Percentiles rank a stretch among this genome's conserved stretches.
phyloP scores from a whole-genome alignment of 1,284 basidiomycete species.

The Taiwanofungus camphoratus region DNA sequence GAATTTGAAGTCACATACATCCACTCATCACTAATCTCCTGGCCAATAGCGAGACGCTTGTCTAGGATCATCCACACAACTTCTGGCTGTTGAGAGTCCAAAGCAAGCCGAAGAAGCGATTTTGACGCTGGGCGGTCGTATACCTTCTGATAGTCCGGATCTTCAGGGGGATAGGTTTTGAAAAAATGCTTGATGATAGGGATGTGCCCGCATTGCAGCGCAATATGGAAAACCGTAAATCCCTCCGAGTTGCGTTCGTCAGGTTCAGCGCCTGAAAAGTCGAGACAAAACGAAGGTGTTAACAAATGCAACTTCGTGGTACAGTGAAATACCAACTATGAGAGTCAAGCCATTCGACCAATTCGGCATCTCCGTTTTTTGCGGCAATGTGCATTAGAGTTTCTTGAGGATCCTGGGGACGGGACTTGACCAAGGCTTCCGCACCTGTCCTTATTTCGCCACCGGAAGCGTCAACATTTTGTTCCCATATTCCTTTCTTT shows the following conservation, averaged over 20 bases:
- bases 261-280: constrained; percentile 52
- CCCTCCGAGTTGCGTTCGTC: constrained; percentile 58
- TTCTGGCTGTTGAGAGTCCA: constrained; percentile 54
- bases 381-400: constrained; percentile 66
- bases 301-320: neutral
- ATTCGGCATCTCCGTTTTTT: constrained; percentile 43
- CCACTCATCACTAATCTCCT: constrained; percentile 48
- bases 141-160: constrained; percentile 41
- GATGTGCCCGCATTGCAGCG: constrained; percentile 46
- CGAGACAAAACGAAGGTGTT: neutral
- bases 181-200: constrained; percentile 52
- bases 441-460: constrained; percentile 59
- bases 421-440: constrained; percentile 40
- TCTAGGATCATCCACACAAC: constrained; percentile 58
- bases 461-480: constrained; percentile 61
- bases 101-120: constrained; percentile 47
- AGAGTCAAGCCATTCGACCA: constrained; percentile 62
- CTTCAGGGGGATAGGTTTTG: constrained; percentile 47
- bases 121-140: constrained; percentile 37
- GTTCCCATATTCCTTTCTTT: constrained; percentile 61
- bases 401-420: constrained; percentile 51
- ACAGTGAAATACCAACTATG: constrained; percentile 47
- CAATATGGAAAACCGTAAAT: constrained; percentile 60
- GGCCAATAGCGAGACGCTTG: constrained; percentile 40
- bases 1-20: constrained; percentile 37